Base-by-base conservation (phyloP, 2,329 filamentous ascomycete genomes). In the Botrytis aclada region DNA sequence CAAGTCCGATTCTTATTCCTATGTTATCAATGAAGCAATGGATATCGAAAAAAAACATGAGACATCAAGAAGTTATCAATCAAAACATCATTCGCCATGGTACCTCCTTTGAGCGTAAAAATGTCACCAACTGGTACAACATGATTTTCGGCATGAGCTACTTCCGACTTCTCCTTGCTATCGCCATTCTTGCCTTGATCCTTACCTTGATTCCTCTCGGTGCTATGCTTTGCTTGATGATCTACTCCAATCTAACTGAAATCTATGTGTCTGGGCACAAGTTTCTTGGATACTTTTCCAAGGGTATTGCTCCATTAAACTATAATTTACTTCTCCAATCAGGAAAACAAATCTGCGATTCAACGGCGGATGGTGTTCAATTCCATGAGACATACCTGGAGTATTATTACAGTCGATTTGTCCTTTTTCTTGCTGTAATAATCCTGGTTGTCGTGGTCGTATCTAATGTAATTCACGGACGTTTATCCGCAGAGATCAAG, bases 31-130 rank as follows among this genome's bases (percentile, higher is more conserved):
- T 18, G 41, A 67, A 67, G 34, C n/a, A n/a, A 56, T 56, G 47
- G 10, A 54, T 25, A 22, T 8, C 39, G 10, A 41, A 39, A 66
- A 18, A 18, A 14, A n/a, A 34, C 4, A 3, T 14, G 25, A 25
- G 16, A 6, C 10, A n/a, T 12, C 12, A 39, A 29, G 51, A 41
- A 34, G 8, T 3, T 54, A 18, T 25, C 8, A 1, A 37, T 4
- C 8, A 39, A 22, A 18, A 20, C 0, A 29, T 29, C 1, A 60
- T 20, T 4, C 18, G 22, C 7, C 7, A 1, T 1, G 20, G 8
- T 25, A 47, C 10, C 1, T 22, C 29, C 14, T 22, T 47, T 16
- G 45, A 61, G 22, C 58, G 16, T 29, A 4, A 54, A 12, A 32
- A 56, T 7, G 39, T 14, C 25, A 25, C 22, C 34, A 22, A 25